Percentiles rank a stretch among this genome's conserved stretches.
Conservation (phyloP, 805 yeast species). For the Yarrowia deformans region DNA sequence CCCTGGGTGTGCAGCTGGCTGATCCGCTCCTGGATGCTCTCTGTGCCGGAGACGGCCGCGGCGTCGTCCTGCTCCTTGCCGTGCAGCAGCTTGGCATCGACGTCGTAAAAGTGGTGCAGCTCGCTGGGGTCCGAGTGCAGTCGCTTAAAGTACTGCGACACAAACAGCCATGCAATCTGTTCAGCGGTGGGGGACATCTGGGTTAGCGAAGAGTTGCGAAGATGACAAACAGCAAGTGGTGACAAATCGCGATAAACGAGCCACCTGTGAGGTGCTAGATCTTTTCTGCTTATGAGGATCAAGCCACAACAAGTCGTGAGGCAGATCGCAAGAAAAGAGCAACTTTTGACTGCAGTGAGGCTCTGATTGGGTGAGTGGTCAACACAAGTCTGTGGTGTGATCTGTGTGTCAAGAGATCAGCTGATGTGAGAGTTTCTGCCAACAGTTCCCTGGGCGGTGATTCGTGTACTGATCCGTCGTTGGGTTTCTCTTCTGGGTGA, state of each 20-base stretch:
- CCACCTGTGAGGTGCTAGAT: too few relatives aligned
- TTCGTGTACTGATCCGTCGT: neutral
- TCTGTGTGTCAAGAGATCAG: too few relatives aligned
- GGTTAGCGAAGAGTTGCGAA: neutral
- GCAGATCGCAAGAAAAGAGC: too few relatives aligned
- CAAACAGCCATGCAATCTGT: conserved; percentile 53
- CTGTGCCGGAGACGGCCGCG: conserved; percentile 47
- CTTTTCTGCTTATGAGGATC: too few relatives aligned
- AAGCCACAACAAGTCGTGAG: too few relatives aligned
- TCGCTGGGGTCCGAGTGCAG: conserved; percentile 49
- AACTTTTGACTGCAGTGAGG: too few relatives aligned
- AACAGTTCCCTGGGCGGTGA: too few relatives aligned
- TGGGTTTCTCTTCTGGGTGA: neutral
- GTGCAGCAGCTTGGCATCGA: conserved; percentile 50
- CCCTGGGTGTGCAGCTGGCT: conserved; percentile 48
- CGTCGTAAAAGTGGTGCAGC: conserved; percentile 51
- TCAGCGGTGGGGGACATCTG: conserved; percentile 40
- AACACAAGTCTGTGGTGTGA: too few relatives aligned
- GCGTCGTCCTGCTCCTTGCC: conserved; percentile 52
- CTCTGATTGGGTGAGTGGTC: too few relatives aligned
- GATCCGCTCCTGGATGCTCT: conserved; percentile 49
- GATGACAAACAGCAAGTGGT: neutral
- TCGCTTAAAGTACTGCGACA: conserved; percentile 52
- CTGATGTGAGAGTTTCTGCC: too few relatives aligned
- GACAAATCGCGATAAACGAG: too few relatives aligned